Conservation (phyloP, 2,329 filamentous ascomycete genomes). For the Calonectria leucothoes region DNA sequence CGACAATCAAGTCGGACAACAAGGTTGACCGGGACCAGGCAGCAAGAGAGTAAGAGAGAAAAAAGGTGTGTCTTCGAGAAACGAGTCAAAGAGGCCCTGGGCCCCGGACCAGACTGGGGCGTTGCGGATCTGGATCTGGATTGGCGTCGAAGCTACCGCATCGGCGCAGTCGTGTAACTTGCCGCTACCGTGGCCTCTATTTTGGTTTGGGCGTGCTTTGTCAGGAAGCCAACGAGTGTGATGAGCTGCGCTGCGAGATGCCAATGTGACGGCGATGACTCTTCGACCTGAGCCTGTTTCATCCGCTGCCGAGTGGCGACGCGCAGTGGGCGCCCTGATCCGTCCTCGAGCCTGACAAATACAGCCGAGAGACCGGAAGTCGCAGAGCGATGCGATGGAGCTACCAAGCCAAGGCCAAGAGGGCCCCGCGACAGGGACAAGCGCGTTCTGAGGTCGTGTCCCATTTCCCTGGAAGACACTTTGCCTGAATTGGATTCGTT, state of each 20-base stretch:
- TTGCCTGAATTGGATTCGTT: conserved; percentile 3
- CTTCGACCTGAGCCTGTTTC: neutral
- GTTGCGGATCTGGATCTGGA: conserved; percentile 20
- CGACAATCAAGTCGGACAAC: neutral
- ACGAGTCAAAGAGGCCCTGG: conserved; percentile 2
- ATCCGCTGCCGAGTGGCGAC: neutral
- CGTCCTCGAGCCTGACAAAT: neutral
- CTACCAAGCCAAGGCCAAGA: neutral
- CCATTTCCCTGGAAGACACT: conserved; percentile 4
- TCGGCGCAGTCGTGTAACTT: conserved; percentile 1
- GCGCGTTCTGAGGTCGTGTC: conserved; percentile 4
- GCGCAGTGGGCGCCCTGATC: neutral
- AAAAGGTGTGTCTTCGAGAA: neutral
- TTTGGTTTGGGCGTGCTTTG: neutral
- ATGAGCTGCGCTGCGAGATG: neutral
- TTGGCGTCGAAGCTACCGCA: conserved; percentile 15
- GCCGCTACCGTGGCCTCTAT: conserved; percentile 20
- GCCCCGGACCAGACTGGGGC: conserved; percentile 3
- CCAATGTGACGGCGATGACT: neutral
- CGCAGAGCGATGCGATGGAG: neutral
- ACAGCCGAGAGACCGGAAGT: neutral
- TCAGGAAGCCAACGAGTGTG: neutral
- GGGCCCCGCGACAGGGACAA: neutral
- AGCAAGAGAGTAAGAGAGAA: conserved; percentile 2
- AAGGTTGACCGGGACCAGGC: conserved; percentile 16